These are phyloP conservation scores for Fraxinus albicans DNA, from an alignment of 305 asterid genomes.

Conservation along the genomic window DNA sequence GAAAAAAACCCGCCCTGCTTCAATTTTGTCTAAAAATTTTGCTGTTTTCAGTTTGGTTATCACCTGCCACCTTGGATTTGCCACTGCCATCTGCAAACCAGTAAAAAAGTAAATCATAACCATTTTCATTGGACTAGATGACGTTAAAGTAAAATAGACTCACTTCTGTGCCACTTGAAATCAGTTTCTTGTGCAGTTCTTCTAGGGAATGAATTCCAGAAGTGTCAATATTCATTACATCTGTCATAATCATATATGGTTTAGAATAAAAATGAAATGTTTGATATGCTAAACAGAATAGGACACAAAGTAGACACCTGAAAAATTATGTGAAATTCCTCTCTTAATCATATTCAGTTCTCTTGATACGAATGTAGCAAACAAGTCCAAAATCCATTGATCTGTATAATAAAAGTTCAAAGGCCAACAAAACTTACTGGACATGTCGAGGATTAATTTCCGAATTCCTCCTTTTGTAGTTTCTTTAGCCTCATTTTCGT, in stretches of 20 bases:
- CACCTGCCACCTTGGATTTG: constrained; percentile 77
- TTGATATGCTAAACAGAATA: background rate
- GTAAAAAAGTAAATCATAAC: background rate
- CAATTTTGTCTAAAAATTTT: constrained; percentile 52
- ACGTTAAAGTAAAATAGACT: constrained; percentile 15
- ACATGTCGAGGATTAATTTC: constrained; percentile 58
- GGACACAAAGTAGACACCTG: background rate
- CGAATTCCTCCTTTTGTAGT: constrained; percentile 29
- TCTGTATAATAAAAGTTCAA: background rate
- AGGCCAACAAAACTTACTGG: constrained; percentile 45
- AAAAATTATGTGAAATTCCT: background rate
- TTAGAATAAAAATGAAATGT: background rate
- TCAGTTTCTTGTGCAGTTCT: constrained; percentile 53
- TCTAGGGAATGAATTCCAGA: constrained; percentile 65
- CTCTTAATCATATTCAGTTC: too few relatives aligned
- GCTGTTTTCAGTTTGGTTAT: constrained; percentile 58
- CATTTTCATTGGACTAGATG: background rate
- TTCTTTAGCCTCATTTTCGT: constrained; percentile 32
- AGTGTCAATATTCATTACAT: constrained; percentile 67
- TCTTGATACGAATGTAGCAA: background rate
- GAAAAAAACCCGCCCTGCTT: constrained; percentile 45
- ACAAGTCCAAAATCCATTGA: background rate
- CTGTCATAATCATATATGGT: constrained; percentile 28
- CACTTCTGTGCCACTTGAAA: constrained; percentile 47
- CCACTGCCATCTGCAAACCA: constrained; percentile 49